Percentiles rank a stretch among this genome's conserved stretches.
These are phyloP conservation scores for Botrytis medusae DNA, from an alignment of 2,329 filamentous ascomycete species.

Conservation along the genomic window DNA sequence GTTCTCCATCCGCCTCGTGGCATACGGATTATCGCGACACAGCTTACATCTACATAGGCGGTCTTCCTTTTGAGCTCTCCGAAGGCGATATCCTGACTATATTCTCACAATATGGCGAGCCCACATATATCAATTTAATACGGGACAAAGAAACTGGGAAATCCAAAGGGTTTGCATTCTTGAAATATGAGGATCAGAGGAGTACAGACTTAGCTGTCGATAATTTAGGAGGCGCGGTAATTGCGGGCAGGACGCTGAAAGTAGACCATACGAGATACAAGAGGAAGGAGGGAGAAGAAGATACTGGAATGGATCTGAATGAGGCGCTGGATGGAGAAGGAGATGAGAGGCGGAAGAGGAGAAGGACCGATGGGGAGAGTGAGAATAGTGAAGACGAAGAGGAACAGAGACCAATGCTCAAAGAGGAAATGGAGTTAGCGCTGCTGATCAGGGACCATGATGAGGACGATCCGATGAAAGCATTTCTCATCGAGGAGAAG, in stretches of 20 bases:
- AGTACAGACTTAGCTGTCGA: conserved; percentile 96
- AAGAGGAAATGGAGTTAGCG: conserved; percentile 78
- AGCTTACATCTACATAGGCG: conserved; percentile 94
- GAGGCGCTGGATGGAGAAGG: conserved; percentile 39
- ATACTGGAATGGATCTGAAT: conserved; percentile 43
- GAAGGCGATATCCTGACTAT: conserved; percentile 96
- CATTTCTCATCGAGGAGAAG: conserved; percentile 85
- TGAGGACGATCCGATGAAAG: conserved; percentile 97
- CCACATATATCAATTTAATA: conserved; percentile 85
- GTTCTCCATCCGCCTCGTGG: conserved; percentile 86
- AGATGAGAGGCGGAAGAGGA: conserved; percentile 47
- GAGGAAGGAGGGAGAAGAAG: conserved; percentile 67
- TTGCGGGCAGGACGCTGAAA: conserved; percentile 75
- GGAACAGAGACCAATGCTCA: conserved; percentile 61
- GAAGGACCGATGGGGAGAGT: conserved; percentile 38
- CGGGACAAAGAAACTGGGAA: conserved; percentile 97
- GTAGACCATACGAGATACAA: conserved; percentile 96
- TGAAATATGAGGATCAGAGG: conserved; percentile 97
- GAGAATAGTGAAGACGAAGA: conserved; percentile 39
- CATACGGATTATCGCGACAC: conserved; percentile 97
- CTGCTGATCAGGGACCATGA: conserved; percentile 77
- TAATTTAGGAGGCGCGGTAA: conserved; percentile 83
- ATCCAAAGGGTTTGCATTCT: conserved; percentile 89
- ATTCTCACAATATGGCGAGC: conserved; percentile 96
- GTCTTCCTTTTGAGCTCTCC: conserved; percentile 85